These are phyloP conservation scores for Pythium biforme DNA, from an alignment of 352 stramenopile species.

Conservation along the genomic window DNA sequence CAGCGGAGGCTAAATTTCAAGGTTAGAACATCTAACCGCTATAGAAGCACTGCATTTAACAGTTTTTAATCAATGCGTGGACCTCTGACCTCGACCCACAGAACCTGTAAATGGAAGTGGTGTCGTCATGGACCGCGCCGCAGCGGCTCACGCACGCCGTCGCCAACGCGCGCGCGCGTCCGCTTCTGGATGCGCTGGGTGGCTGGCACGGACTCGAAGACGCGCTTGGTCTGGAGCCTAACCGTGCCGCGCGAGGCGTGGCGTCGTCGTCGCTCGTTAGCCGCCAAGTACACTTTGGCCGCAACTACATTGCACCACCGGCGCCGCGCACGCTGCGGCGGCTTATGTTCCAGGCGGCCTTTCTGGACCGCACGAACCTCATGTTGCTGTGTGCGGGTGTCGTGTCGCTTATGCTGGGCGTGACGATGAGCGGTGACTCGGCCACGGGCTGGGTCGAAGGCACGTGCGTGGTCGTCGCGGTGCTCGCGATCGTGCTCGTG, in stretches of 20 bases:
- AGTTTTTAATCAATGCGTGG: neutral
- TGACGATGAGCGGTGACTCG: slow-evolving; percentile 23
- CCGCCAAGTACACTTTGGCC: slow-evolving; percentile 19
- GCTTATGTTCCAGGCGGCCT: slow-evolving; percentile 53
- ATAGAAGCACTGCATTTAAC: neutral
- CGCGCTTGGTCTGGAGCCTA: slow-evolving; percentile 6
- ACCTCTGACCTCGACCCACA: no score
- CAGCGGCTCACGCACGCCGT: slow-evolving; percentile 1
- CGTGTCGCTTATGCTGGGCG: slow-evolving; percentile 55
- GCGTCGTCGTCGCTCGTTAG: neutral
- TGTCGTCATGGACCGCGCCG: neutral
- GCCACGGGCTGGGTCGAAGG: slow-evolving; percentile 86
- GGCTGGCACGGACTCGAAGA: slow-evolving; percentile 10
- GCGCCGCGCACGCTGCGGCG: slow-evolving; percentile 19
- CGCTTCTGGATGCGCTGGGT: slow-evolving; percentile 7
- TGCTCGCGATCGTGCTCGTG: slow-evolving; percentile 84
- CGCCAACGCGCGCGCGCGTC: neutral
- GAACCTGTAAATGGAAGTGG: neutral
- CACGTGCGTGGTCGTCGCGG: slow-evolving; percentile 81
- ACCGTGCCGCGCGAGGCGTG: neutral
- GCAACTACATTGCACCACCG: slow-evolving; percentile 31
- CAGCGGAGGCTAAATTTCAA: neutral
- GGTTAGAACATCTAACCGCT: neutral
- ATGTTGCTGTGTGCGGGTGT: slow-evolving; percentile 57
- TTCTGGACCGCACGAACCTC: slow-evolving; percentile 73